These are phyloP conservation scores for Fusarium sp. DNA, from an alignment of 2,329 filamentous ascomycete species.

Conservation along the genomic window DNA sequence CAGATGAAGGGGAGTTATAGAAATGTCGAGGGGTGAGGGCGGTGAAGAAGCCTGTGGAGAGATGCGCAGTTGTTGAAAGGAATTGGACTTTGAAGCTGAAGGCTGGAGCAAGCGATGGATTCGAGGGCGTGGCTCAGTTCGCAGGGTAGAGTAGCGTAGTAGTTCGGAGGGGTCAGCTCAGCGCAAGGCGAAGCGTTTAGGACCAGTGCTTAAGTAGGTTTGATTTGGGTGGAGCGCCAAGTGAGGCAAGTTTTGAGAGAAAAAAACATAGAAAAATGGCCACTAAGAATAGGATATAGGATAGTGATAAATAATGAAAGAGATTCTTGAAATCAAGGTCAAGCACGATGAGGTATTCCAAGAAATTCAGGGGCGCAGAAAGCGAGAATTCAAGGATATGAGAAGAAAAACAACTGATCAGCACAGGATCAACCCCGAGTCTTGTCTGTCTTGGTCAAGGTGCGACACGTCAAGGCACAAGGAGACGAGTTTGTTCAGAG, in stretches of 20 bases:
- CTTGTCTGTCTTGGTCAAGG: constrained; percentile 38
- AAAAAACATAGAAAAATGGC: neutral
- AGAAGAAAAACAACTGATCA: constrained; percentile 31
- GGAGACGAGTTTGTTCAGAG: constrained; percentile 33
- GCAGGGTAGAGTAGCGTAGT: neutral
- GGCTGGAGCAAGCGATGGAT: constrained; percentile 26
- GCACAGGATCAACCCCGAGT: constrained; percentile 31
- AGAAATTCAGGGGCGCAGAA: constrained; percentile 32
- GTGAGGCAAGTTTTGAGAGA: neutral
- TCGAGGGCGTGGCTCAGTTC: constrained; percentile 32
- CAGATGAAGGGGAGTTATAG: constrained; percentile 27
- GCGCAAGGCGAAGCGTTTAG: constrained; percentile 32
- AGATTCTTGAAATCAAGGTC: neutral
- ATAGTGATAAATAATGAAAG: neutral
- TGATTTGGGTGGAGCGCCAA: constrained; percentile 23
- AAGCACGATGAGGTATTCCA: constrained; percentile 10
- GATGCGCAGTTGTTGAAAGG: constrained; percentile 32
- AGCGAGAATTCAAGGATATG: constrained; percentile 17
- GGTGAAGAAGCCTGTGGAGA: constrained; percentile 23
- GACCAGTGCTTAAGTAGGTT: neutral
- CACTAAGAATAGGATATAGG: neutral
- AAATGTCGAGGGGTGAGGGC: constrained; percentile 8
- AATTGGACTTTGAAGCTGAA: constrained; percentile 23
- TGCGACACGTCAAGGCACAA: constrained; percentile 40
- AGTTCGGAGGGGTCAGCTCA: constrained; percentile 15